Percentiles rank a stretch among this genome's conserved stretches.
phyloP scores from a whole-genome alignment of 495 filamentous ascomycete species.

The Rhypophila decipiens region DNA sequence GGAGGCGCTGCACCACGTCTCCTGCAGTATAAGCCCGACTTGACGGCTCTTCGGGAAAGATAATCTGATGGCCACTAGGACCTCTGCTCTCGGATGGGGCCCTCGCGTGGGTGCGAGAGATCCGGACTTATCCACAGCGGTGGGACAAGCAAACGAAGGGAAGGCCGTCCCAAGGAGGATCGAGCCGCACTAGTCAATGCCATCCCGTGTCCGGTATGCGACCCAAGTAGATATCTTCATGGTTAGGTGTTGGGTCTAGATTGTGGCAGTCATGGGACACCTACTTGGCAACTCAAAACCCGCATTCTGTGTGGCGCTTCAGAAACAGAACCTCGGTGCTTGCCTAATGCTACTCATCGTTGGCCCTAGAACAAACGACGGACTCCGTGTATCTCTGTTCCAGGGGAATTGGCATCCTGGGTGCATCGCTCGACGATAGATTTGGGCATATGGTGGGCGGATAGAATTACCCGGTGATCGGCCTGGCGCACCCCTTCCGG shows the following conservation, averaged over 20 bases:
- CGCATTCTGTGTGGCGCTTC: neutral
- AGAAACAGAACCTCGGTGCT: too few relatives aligned
- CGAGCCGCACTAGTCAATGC: slow-evolving; percentile 7
- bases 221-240: neutral
- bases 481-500: neutral
- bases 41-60: slow-evolving; percentile 18
- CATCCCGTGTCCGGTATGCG: neutral
- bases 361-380: neutral
- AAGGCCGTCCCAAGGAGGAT: slow-evolving; percentile 3
- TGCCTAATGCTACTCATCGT: neutral
- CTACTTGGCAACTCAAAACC: neutral
- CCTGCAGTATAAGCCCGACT: slow-evolving; percentile 2
- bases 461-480: slow-evolving; percentile 18
- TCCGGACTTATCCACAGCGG: slow-evolving; percentile 9
- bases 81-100: too few relatives aligned
- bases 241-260: neutral
- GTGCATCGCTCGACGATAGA: slow-evolving; percentile 1
- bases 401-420: neutral
- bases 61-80: slow-evolving; percentile 8
- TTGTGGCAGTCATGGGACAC: slow-evolving; percentile 2
- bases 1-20: slow-evolving; percentile 5
- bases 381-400: slow-evolving; percentile 9
- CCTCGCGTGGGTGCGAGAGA: neutral
- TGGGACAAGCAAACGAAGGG: slow-evolving; percentile 9
- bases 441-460: slow-evolving; percentile 8